A percentile compares a stretch with the other conserved stretches of the same genome.
These are phyloP conservation scores for Phytopythium cucurbitacearum DNA, from an alignment of 352 stramenopile genomes.

Conservation along the genomic window DNA sequence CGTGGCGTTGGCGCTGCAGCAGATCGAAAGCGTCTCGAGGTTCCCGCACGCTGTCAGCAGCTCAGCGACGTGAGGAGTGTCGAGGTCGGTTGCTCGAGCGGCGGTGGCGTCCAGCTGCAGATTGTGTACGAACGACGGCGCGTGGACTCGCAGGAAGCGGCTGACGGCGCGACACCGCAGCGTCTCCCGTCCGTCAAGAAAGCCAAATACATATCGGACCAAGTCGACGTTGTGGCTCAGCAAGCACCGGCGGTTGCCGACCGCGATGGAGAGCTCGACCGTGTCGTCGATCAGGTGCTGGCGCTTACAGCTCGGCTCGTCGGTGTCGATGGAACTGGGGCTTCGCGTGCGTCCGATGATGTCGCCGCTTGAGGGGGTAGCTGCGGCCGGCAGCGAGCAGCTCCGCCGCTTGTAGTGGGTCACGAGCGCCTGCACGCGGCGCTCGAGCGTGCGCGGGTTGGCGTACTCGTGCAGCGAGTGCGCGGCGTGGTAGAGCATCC, in stretches of 20 bases:
- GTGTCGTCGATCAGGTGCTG: not conserved
- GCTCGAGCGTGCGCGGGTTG: slow-evolving; percentile 55
- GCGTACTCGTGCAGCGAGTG: slow-evolving; percentile 63
- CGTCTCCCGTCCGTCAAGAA: slow-evolving; percentile 44
- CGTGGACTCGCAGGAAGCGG: slow-evolving; percentile 43
- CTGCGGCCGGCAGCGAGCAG: slow-evolving; percentile 11
- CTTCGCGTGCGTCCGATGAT: not conserved
- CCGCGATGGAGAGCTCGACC: slow-evolving; percentile 5
- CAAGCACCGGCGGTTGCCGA: slow-evolving; percentile 19
- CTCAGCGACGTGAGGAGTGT: slow-evolving; percentile 11
- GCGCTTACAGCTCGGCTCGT: slow-evolving; percentile 3
- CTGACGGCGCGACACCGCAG: slow-evolving; percentile 39
- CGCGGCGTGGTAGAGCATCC: slow-evolving; percentile 70
- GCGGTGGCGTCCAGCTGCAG: slow-evolving; percentile 35
- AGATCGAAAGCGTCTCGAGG: slow-evolving; percentile 40
- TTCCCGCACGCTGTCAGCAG: slow-evolving; percentile 38
- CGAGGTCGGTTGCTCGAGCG: slow-evolving; percentile 2
- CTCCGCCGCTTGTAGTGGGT: slow-evolving; percentile 43
- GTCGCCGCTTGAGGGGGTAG: not conserved
- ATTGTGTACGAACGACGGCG: slow-evolving; percentile 35
- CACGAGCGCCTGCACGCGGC: slow-evolving; percentile 68
- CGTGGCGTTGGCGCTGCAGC: slow-evolving; percentile 33
- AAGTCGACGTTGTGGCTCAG: slow-evolving; percentile 56
- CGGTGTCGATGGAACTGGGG: not conserved
- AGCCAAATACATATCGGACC: slow-evolving; percentile 49